phyloP scores from a whole-genome alignment of 192 early-diverging fungal genomes.

The Coemansia sp. region DNA sequence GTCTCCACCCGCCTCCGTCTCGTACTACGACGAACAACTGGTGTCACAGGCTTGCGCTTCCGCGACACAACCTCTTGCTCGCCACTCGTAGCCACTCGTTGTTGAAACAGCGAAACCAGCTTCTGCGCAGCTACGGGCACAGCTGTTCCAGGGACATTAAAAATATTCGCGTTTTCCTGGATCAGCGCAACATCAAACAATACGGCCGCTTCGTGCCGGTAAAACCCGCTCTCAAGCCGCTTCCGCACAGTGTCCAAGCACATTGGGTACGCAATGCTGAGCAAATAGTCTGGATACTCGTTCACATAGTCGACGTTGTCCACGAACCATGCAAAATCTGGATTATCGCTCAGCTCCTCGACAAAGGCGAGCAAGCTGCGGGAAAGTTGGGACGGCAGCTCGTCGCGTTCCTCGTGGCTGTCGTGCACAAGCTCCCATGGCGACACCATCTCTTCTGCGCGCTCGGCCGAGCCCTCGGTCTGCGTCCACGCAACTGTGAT shows the following conservation, averaged over 20 bases:
- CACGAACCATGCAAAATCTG: constrained; percentile 61
- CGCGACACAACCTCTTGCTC: constrained; percentile 5
- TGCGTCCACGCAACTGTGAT: constrained; percentile 43
- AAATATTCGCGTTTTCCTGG: constrained; percentile 65
- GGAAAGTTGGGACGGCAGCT: constrained; percentile 25
- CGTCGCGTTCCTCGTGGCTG: constrained; percentile 9
- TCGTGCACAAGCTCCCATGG: constrained; percentile 44
- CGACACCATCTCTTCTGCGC: constrained; percentile 20
- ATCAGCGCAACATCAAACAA: constrained; percentile 68
- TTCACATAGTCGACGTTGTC: constrained; percentile 60
- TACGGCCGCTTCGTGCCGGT: constrained; percentile 63
- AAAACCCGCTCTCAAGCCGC: constrained; percentile 60
- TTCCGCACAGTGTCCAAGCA: constrained; percentile 63
- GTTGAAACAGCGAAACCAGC: constrained; percentile 19
- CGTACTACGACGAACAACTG: neutral
- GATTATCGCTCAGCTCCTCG: constrained; percentile 32
- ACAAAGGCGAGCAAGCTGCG: constrained; percentile 52
- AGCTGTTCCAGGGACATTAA: constrained; percentile 60
- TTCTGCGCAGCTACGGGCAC: constrained; percentile 39
- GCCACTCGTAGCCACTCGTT: neutral
- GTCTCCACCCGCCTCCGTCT: constrained; percentile 7
- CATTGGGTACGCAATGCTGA: constrained; percentile 69
- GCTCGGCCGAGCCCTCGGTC: constrained; percentile 13
- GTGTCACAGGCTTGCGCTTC: constrained; percentile 18
- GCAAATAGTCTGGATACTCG: constrained; percentile 64